Evolutionary conservation across 305 asterid species (phyloP).

Genomic region (Fraxinus latifolia): DNA sequence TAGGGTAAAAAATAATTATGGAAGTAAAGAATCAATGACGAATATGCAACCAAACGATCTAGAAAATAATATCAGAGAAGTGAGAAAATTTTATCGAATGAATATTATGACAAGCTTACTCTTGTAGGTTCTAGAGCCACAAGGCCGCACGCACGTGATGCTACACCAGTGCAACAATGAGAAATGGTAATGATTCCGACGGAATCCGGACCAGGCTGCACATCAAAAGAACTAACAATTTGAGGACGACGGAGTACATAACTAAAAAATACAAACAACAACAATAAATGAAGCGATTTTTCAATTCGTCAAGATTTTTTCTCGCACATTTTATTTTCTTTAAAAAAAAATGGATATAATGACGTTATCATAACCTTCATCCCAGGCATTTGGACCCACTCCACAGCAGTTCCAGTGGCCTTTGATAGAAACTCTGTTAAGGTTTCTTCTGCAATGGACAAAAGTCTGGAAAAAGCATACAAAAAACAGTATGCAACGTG

Average conservation of each 20-base stretch:
- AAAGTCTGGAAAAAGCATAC: slow-evolving; percentile 52
- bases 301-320: not conserved
- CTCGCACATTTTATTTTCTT: not conserved
- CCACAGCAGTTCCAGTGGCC: slow-evolving; percentile 99
- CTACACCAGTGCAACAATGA: slow-evolving; percentile 56
- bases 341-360: not conserved
- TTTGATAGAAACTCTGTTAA: slow-evolving; percentile 99
- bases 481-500: slow-evolving; percentile 2
- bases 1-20: not conserved
- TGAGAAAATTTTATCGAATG: not conserved
- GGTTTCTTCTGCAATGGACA: slow-evolving; percentile 99
- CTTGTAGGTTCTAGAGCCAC: slow-evolving; percentile 91
- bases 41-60: not conserved
- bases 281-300: not conserved
- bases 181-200: slow-evolving; percentile 49
- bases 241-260: not conserved
- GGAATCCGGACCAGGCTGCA: slow-evolving; percentile 63
- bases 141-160: slow-evolving; percentile 98
- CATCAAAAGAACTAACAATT: slow-evolving; percentile 3
- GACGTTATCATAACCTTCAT: slow-evolving; percentile 62
- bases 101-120: slow-evolving; percentile 40
- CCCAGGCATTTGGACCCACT: slow-evolving; percentile 99
- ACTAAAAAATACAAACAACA: not conserved
- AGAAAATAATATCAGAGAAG: not conserved
- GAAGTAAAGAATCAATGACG: not conserved